Evolutionary conservation across 331 rosid species (phyloP), one percentile per base, ranked within the genome.

Genomic region (Prunus yedoensis): DNA sequence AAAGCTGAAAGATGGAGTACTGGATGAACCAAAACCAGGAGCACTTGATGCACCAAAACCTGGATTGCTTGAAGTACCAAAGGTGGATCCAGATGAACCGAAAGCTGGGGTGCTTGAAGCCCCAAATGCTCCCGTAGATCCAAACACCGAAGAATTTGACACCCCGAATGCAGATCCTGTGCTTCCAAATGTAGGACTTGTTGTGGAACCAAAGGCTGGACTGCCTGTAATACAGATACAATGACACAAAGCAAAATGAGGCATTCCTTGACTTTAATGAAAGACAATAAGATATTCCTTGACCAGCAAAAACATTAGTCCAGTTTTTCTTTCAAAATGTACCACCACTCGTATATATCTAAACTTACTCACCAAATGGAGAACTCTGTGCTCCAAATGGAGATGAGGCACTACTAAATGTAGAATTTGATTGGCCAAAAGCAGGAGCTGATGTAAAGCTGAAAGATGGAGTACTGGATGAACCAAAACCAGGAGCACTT

Each of bases 21-120:
- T 90, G 35, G 99, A 89, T 56, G 90, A 82, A 59, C 93, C 96
- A 85, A 94, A 94, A 59, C 89, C 81, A 75, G 93, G 84, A 54
- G 88, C 18, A 56, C 83, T 88, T 23, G 93, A 71, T 5, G 86
- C 84, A 47, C 93, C 97, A 78, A 92, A 88, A 15, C 85, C 78
- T 12, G 87, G 87, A 69, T 81, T 50, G 64, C 77, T 88, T 4
- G 95, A 76, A 3, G 91, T 68, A 49, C 90, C 90, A 81, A 89
- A 92, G 8, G 82, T 67, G 35, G 92, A 78, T 66, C 70, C 56
- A 43, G 78, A 64, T 12, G 85, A 47, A 13, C 79, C 81, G 67
- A 73, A 82, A 5, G 78, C 43, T 0, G 85, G 72, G 17, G 77
- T 82, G 77, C 80, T 89, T 21, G 96, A 65, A 10, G 92, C 79